These are phyloP conservation scores for Penicillium sp. DNA, from an alignment of 2,329 filamentous ascomycete genomes.

Conservation along the genomic window DNA sequence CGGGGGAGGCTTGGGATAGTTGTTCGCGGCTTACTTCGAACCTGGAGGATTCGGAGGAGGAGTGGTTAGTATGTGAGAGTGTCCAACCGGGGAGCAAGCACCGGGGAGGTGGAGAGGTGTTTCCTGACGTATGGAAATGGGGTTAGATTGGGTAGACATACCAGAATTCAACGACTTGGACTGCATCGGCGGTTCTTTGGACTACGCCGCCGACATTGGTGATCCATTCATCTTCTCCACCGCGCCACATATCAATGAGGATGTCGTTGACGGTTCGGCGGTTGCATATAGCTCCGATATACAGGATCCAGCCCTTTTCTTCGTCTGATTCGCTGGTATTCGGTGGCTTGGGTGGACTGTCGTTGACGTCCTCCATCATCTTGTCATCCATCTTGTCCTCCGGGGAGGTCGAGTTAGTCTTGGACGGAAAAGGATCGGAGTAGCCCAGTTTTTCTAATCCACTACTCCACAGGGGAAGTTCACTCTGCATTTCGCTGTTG, in stretches of 20 bases:
- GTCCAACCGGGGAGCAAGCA: background rate
- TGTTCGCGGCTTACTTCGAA: constrained; percentile 18
- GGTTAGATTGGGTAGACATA: constrained; percentile 11
- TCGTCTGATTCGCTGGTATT: constrained; percentile 25
- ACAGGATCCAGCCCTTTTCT: constrained; percentile 33
- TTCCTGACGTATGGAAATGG: background rate
- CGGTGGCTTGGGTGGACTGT: constrained; percentile 2
- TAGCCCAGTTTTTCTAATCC: constrained; percentile 30
- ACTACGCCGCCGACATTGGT: constrained; percentile 25
- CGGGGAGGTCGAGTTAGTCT: constrained; percentile 16
- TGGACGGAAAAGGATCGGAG: constrained; percentile 30
- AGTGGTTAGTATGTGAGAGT: background rate
- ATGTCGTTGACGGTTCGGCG: constrained; percentile 34
- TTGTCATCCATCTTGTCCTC: constrained; percentile 17
- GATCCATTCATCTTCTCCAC: constrained; percentile 30
- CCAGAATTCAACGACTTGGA: constrained; percentile 30
- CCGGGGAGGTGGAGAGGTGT: background rate
- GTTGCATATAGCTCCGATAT: constrained; percentile 33
- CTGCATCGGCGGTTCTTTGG: constrained; percentile 22
- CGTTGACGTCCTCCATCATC: constrained; percentile 16
- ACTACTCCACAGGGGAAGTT: constrained; percentile 33
- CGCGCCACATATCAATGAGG: constrained; percentile 32
- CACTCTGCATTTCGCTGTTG: constrained; percentile 35
- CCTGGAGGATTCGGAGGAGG: constrained; percentile 17
- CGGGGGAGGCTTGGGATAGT: constrained; percentile 20